Evolutionary conservation across 1,284 basidiomycete genomes (phyloP).

Genomic region (Ceratobasidium sp.): DNA sequence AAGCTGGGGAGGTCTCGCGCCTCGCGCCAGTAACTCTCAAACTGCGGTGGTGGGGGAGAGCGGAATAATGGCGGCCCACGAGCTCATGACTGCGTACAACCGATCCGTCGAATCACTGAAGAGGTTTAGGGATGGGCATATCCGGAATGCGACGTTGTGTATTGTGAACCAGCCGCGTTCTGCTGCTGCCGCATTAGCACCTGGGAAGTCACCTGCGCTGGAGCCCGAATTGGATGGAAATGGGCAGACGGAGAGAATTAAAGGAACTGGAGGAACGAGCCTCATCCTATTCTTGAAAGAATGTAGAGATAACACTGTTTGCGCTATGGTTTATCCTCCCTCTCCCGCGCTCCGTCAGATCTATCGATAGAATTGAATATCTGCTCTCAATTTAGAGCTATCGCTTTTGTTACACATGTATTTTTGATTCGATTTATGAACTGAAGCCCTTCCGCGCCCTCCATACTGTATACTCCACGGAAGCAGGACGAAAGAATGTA

Average conservation of each 20-base stretch:
- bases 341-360: constrained; percentile 12
- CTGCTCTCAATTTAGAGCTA: too few relatives aligned
- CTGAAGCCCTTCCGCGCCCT: too few relatives aligned
- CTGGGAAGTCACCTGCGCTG: constrained; percentile 59
- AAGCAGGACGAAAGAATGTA: too few relatives aligned
- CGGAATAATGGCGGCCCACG: constrained; percentile 46
- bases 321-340: constrained; percentile 62
- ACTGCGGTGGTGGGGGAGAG: constrained; percentile 52
- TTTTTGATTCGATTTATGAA: too few relatives aligned
- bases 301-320: constrained; percentile 80
- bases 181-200: constrained; percentile 53
- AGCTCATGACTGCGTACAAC: constrained; percentile 70
- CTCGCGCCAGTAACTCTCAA: constrained; percentile 32
- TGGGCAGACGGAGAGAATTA: constrained; percentile 68
- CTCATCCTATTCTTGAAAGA: constrained; percentile 85
- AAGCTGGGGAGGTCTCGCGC: constrained; percentile 53
- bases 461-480: constrained; percentile 60
- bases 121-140: constrained; percentile 87
- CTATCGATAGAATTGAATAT: constrained; percentile 55
- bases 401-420: constrained; percentile 51
- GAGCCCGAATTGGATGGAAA: constrained; percentile 56
- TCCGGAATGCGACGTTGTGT: constrained; percentile 87
- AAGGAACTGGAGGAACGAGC: constrained; percentile 90
- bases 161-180: constrained; percentile 76
- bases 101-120: constrained; percentile 79